Conservation (phyloP, 257 asterid genomes). For the Solanum virginianum region DNA sequence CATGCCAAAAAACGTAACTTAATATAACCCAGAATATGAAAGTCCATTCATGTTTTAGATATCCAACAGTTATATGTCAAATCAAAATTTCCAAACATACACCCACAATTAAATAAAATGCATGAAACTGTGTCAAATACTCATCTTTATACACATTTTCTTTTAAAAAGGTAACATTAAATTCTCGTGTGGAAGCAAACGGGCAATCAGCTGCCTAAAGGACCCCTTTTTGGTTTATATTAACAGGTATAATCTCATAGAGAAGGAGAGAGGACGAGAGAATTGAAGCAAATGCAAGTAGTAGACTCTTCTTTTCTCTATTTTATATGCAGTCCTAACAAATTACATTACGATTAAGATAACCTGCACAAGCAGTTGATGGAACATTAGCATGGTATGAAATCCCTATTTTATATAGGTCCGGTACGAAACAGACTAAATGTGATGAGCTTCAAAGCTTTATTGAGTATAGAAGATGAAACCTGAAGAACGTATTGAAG, state of each 20-base stretch:
- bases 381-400: not conserved
- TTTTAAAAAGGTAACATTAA: not conserved
- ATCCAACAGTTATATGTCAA: not conserved
- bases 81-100: not conserved
- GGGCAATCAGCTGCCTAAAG: no score
- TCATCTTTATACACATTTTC: not conserved
- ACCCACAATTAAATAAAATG: not conserved
- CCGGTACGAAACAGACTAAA: not conserved
- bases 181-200: not conserved
- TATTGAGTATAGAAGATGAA: not conserved
- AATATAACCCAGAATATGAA: not conserved
- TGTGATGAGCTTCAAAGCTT: not conserved
- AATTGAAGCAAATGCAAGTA: not conserved
- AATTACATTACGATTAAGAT: not conserved
- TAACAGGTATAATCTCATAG: not conserved
- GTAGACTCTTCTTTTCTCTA: not conserved
- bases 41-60: not conserved
- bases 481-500: constrained; percentile 91
- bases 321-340: not conserved
- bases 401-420: not conserved
- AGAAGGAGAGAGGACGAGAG: not conserved
- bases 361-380: not conserved
- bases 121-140: not conserved
- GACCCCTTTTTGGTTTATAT: not conserved
- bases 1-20: not conserved